These are phyloP conservation scores for Lagenidium sp. DNA, from an alignment of 352 stramenopile genomes.

Conservation along the genomic window DNA sequence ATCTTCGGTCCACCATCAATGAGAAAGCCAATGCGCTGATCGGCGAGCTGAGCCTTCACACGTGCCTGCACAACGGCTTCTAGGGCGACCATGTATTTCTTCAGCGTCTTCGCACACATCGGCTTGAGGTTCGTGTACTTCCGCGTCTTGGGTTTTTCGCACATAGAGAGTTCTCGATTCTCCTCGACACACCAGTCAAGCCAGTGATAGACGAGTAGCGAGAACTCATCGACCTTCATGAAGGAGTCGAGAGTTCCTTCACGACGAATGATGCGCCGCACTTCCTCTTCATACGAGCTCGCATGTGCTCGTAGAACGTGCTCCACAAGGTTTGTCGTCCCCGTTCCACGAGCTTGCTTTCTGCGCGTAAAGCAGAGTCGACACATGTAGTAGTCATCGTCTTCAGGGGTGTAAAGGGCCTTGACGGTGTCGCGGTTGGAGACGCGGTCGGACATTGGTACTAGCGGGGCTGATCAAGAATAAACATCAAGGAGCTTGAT, in stretches of 20 bases:
- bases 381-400: too few relatives aligned
- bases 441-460: too few relatives aligned
- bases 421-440: too few relatives aligned
- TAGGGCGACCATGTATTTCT: constrained; percentile 6
- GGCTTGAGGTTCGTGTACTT: constrained; percentile 16
- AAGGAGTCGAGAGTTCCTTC: background rate
- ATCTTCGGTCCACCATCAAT: constrained; percentile 12
- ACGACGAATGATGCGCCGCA: background rate
- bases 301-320: background rate
- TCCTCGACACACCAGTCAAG: constrained; percentile 12
- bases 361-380: background rate
- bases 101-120: constrained; percentile 3
- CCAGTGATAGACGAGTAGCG: constrained; percentile 9
- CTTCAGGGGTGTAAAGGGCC: too few relatives aligned
- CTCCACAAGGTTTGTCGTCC: background rate
- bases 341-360: background rate
- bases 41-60: background rate
- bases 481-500: too few relatives aligned
- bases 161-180: constrained; percentile 8
- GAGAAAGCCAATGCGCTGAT: constrained; percentile 5
- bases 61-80: constrained; percentile 1
- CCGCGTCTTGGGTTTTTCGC: constrained; percentile 8
- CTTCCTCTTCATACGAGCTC: background rate
- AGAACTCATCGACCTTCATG: constrained; percentile 1
- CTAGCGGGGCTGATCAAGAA: too few relatives aligned